Percentiles rank a stretch among this genome's conserved stretches.
Conservation (phyloP, 2,329 filamentous ascomycete genomes). For the Periconia sp. region DNA sequence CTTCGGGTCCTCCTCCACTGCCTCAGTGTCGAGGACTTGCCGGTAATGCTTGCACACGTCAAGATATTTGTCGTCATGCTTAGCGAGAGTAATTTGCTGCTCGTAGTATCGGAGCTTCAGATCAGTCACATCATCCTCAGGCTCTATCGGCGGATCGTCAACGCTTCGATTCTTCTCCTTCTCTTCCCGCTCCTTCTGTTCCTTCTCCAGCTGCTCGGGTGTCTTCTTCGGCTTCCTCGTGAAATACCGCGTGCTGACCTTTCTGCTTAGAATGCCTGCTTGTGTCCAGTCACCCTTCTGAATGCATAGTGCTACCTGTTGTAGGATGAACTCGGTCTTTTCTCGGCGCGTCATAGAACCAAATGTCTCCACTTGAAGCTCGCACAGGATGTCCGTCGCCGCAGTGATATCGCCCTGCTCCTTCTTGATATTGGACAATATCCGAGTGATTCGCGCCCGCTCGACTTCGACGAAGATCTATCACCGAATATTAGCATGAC, state of each 20-base stretch:
- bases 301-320: slow-evolving; percentile 93
- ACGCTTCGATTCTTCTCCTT: slow-evolving; percentile 81
- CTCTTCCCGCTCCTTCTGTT: slow-evolving; percentile 82
- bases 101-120: slow-evolving; percentile 96
- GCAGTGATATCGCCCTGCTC: slow-evolving; percentile 88
- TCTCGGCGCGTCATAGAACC: slow-evolving; percentile 96
- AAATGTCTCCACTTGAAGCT: slow-evolving; percentile 98
- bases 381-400: slow-evolving; percentile 91
- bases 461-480: slow-evolving; percentile 99
- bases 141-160: slow-evolving; percentile 76
- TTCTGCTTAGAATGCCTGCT: slow-evolving; percentile 88
- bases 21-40: slow-evolving; percentile 94
- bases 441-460: slow-evolving; percentile 91
- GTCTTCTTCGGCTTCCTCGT: slow-evolving; percentile 90
- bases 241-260: slow-evolving; percentile 96
- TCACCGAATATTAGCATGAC: slow-evolving; percentile 21
- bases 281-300: slow-evolving; percentile 96
- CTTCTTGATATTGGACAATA: slow-evolving; percentile 97
- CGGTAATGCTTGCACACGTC: slow-evolving; percentile 98
- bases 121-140: slow-evolving; percentile 90
- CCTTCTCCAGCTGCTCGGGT: slow-evolving; percentile 86
- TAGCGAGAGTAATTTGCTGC: slow-evolving; percentile 93
- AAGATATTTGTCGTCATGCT: slow-evolving; percentile 96
- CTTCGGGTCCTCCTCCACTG: slow-evolving; percentile 85
- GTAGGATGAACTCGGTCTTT: slow-evolving; percentile 98